Base-by-base conservation (phyloP, 2,329 filamentous ascomycete genomes). In the Fusarium solani-melongenae region DNA sequence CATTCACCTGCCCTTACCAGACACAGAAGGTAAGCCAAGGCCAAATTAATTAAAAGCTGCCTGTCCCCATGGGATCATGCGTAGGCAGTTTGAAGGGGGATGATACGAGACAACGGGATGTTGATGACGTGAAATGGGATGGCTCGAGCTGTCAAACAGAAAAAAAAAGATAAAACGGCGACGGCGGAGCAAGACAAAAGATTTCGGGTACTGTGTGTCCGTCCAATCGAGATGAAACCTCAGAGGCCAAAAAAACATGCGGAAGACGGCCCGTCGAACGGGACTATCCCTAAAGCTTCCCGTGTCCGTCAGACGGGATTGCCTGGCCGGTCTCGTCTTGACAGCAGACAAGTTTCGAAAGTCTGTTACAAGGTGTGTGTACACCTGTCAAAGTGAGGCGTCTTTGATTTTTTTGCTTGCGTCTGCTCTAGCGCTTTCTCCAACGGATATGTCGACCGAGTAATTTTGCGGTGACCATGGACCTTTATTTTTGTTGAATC, bases 191-290 rank as follows among this genome's bases (percentile, higher is more conserved):
- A 11, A 15, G 9, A n/a, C 8, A 41, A 29, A 29, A 38, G 55
- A 58, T 8, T 22, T 20, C 56, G 22, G 22, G 17, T 34, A 24
- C 27, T 33, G 51, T 33, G 51, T 31, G 17, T 27, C 44, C n/a
- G 22, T 29, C 56, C 65, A 70, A 64, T 39, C 64, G 17, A 59
- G 36, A 71, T 67, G 68, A 58, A 65, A 56, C 64, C 29, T 29
- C 8, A 41, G 17, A 31, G n/a, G 12, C 20, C 20, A 22, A 31
- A 51, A 51, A 46, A 51, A 29, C 6, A n/a, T n/a, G 24, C 22
- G 56, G 62, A 71, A 59, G 67, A 71, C 67, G 69, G 69, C 39
- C 69, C 69, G 69, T 51, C 10, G 27, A 49, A 49, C 68, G 68
- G 68, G 66, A 17, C 14, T 24, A 22, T 46, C 41, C 41, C 41